Base-by-base conservation (phyloP, 768 basidiomycete genomes). In the Lyophyllum semitale region DNA sequence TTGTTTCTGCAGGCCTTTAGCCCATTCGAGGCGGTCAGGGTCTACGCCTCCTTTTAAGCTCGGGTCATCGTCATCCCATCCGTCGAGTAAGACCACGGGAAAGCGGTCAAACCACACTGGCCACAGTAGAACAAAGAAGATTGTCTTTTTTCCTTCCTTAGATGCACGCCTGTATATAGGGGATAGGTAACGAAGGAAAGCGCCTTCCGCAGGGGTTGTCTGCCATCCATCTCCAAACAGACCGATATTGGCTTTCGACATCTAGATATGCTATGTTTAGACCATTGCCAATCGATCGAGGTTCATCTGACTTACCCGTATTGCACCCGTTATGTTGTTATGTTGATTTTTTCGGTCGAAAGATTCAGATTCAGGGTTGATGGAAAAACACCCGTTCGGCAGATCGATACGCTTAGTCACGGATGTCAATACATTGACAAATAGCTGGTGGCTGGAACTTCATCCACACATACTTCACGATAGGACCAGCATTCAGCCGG, bases 101-200 rank as follows among this genome's bases (percentile, higher is more conserved):
- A 52, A 52, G 7, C 42, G n/a, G 30, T 52, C 51, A 43, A 30
- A n/a, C 51, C 51, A 52, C 22, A 52, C 32, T 3, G 38, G 30
- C 2, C 7, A 35, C 5, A 45, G 41, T 8, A 37, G 4, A 1
- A 37, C 3, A 8, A 53, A 29, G 33, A 53, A 53, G 8, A 8
- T 2, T 17, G 9, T 2, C 22, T 22, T 8, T 27, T 25, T 38
- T 8, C n/a, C 7, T 6, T 44, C 42, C 33, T 26, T 23, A 1
- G 2, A 32, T 6, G 51, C 51, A 6, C 43, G 32, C 32, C 22
- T 44, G 2, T 33, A 53, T 8, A 53, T 45, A 6, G 43, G 33
- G 4, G 42, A 22, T 32, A 44, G 17, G 17, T 13, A 25, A 12
- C 33, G 32, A 11, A 52, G 1, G 22, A 52, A 25, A 2, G 11